Evolutionary conservation across 768 basidiomycete species (phyloP), one percentile per base, ranked within the genome.

Genomic region (Cyathus striatus): DNA sequence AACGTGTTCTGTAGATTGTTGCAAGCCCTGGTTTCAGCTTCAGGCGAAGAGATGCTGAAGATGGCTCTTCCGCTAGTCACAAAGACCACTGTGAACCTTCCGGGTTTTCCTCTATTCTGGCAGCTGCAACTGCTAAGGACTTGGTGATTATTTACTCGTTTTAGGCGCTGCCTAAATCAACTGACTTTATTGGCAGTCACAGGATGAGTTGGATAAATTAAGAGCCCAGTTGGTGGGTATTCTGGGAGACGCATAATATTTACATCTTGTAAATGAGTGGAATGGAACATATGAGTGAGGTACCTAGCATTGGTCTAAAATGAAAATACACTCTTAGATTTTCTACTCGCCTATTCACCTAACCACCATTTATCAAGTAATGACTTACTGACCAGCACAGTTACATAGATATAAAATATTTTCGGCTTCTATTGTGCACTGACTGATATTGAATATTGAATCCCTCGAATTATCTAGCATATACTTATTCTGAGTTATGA

Each of bases 61-160:
- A 25, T 6, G 37, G 42, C 27, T 22, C n/a, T 7, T 35, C 36
- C 12, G 40, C 38, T 13, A 42, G 42, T 6, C 52, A 54, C 49
- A 46, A 40, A 1, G 55, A 60, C 40, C 54, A 59, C 12, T 68
- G 66, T 35, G 64, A 65, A 46, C 60, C 59, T 3, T 46, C 50
- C 1, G 54, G 60, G 9, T 39, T 66, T 7, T 49, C 58, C 2
- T 51, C 56, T 16, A 54, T 68, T 18, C 43, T 66, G 18, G 49
- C 52, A 13, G 49, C 48, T 6, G 45, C 61, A 4, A 36, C 35
- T 9, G 18, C 13, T 18, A 36, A 36, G 17, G 20, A 36, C 9
- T 36, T 36, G 35, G 35, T 36, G 20, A 13, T 12, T 36, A 9
- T 13, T 18, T 36, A 14, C 20, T 18, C 12, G 20, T 14, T 18